Evolutionary conservation across 2,329 filamentous ascomycete species (phyloP).

Genomic region (Verticillium nonalfalfae): DNA sequence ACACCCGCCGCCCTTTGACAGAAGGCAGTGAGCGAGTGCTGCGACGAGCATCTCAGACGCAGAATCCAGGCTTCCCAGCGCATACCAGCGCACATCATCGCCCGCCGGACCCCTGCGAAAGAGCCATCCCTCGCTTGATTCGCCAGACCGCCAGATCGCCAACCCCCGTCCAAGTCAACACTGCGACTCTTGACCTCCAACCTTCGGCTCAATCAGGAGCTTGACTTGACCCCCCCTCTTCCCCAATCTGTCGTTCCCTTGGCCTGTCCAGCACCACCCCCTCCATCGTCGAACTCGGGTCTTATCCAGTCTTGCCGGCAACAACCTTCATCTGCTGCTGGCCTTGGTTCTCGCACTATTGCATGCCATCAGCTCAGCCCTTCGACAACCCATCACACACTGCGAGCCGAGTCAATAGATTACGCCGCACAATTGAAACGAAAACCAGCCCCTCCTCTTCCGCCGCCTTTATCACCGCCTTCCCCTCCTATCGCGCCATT

Average conservation of each 20-base stretch:
- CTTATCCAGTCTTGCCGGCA: background rate
- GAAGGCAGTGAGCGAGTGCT: background rate
- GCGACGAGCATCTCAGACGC: background rate
- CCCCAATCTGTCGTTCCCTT: background rate
- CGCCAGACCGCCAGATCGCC: background rate
- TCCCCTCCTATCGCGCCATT: background rate
- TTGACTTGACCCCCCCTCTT: background rate
- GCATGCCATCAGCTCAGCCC: background rate
- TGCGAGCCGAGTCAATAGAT: background rate
- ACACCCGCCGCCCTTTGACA: background rate
- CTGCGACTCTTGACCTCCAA: background rate
- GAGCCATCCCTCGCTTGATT: background rate
- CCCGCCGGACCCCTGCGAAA: background rate
- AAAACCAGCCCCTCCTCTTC: background rate
- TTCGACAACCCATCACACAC: background rate
- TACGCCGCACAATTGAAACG: background rate
- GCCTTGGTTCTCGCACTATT: background rate
- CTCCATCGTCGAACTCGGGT: background rate
- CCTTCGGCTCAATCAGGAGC: background rate
- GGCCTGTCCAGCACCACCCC: background rate
- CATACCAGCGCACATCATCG: background rate
- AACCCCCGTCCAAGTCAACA: background rate
- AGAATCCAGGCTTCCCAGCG: too few relatives aligned
- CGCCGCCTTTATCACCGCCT: background rate
- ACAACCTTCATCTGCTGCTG: background rate